These are phyloP conservation scores for Eragrostis nindensis DNA, from an alignment of 176 grass and related monocot species.

Conservation along the genomic window DNA sequence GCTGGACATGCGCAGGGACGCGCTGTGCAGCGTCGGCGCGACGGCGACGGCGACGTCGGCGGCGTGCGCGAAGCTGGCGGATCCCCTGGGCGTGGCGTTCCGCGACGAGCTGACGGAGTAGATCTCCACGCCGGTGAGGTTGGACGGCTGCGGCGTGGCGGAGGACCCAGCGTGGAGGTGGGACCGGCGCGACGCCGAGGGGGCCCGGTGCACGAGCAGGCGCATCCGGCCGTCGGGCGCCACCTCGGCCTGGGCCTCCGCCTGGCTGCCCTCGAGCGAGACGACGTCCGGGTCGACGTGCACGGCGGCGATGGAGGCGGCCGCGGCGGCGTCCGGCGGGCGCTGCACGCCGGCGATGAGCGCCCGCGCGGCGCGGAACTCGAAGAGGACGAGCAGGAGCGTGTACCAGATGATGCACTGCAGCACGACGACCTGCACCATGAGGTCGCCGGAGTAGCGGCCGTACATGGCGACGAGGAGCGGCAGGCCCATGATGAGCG, in stretches of 20 bases:
- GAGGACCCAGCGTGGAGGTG: neutral
- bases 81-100: conserved; percentile 70
- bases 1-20: conserved; percentile 51
- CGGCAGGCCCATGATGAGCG: conserved; percentile 68
- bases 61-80: conserved; percentile 68
- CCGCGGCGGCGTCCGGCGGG: conserved; percentile 26
- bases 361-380: conserved; percentile 55
- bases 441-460: conserved; percentile 45
- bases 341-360: conserved; percentile 45
- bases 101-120: conserved; percentile 74
- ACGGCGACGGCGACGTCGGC: conserved; percentile 51
- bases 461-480: conserved; percentile 70
- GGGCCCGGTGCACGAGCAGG: conserved; percentile 43
- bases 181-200: conserved; percentile 34
- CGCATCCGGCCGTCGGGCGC: conserved; percentile 37
- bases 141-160: conserved; percentile 44
- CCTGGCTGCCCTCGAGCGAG: conserved; percentile 53
- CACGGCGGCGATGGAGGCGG: conserved; percentile 33
- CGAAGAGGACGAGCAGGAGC: conserved; percentile 63
- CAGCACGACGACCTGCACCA: conserved; percentile 69
- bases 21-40: neutral
- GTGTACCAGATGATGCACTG: conserved; percentile 78
- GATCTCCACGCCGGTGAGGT: conserved; percentile 57
- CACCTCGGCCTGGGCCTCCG: too few relatives aligned
- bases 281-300: conserved; percentile 55